Evolutionary conservation across 306 rosid species (phyloP).

Genomic region (Arachis stenosperma): DNA sequence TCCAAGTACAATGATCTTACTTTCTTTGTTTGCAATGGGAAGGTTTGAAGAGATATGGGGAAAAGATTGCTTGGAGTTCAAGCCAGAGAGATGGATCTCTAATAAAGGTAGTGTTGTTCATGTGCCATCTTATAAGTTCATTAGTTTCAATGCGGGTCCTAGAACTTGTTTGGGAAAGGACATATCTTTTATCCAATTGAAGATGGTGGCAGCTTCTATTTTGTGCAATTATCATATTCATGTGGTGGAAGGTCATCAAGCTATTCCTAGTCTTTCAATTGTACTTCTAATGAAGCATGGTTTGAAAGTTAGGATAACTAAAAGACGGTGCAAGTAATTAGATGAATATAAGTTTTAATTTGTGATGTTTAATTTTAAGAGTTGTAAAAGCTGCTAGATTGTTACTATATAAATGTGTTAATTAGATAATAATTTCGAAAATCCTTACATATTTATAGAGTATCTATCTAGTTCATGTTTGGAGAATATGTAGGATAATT

Average conservation of each 20-base stretch:
- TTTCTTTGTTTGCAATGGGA: conserved; percentile 56
- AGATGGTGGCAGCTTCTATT: conserved; percentile 45
- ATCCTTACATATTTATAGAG: too few species aligned
- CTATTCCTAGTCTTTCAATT: conserved; percentile 36
- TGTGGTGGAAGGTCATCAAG: conserved; percentile 33
- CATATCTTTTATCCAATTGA: conserved; percentile 46
- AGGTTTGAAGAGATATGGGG: conserved; percentile 61
- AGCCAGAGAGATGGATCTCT: conserved; percentile 68
- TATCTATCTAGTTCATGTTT: too few species aligned
- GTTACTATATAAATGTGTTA: too few species aligned
- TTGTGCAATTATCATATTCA: conserved; percentile 41
- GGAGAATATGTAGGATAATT: too few species aligned
- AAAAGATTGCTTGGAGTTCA: conserved; percentile 56
- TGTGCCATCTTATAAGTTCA: conserved; percentile 56
- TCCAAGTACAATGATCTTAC: conserved; percentile 11
- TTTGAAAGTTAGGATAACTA: conserved; percentile 45
- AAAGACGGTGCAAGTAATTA: background rate
- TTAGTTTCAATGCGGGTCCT: conserved; percentile 57
- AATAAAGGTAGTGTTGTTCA: conserved; percentile 37
- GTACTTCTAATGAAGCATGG: conserved; percentile 56
- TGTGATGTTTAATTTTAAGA: background rate
- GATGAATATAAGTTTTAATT: background rate
- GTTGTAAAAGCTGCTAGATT: background rate
- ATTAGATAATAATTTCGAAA: too few species aligned
- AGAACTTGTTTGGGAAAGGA: conserved; percentile 64